Evolutionary conservation across 345 rosid species (phyloP), one percentile per base, ranked within the genome.

Genomic region (Geranium rotundifolium): DNA sequence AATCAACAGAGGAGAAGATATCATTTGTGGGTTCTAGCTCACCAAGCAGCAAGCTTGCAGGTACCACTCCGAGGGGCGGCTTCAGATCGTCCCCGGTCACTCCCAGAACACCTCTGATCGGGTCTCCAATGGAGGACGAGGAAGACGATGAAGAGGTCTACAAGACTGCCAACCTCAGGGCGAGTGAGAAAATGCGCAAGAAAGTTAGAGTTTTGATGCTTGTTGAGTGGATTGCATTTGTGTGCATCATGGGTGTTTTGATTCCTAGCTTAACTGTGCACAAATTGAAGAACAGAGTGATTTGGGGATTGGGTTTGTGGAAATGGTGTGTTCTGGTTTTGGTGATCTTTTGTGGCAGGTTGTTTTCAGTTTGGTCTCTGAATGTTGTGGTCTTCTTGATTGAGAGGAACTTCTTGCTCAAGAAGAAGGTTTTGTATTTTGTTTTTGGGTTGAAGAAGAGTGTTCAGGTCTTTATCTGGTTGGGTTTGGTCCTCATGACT

Each of bases 271-370:
- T 81, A 60, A 80, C 74, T 7, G 52, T 75, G 46, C 56, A 78
- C 57, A 63, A 66, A 57, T 57, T 84, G 70, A 46, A 23, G 56
- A 17, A 67, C 30, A 39, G 17, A 17, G 12, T n/a, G 46, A 62
- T 84, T 41, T 71, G 85, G 89, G 77, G 85, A n/a, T 72, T 84
- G 64, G 73, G 71, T 34, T 56, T 86, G 61, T 86, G 87, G 89
- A 86, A 79, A 77, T 86, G 92, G 89, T 80, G 77, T 67, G 79
- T 79, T 63, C 67, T 84, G 46, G 63, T 84, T 6, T 55, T 80
- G 63, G 87, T 84, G 19, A 71, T 82, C 34, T 80, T 84, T 64
- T 75, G 80, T 60, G 89, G 92, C 27, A 74, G 85, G 65, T 73
- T 86, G 73, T 65, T n/a, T n/a, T n/a, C n/a, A n/a, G n/a, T n/a